Conservation (phyloP, 2,329 filamentous ascomycete species). For the Penicillium oxalicum region DNA sequence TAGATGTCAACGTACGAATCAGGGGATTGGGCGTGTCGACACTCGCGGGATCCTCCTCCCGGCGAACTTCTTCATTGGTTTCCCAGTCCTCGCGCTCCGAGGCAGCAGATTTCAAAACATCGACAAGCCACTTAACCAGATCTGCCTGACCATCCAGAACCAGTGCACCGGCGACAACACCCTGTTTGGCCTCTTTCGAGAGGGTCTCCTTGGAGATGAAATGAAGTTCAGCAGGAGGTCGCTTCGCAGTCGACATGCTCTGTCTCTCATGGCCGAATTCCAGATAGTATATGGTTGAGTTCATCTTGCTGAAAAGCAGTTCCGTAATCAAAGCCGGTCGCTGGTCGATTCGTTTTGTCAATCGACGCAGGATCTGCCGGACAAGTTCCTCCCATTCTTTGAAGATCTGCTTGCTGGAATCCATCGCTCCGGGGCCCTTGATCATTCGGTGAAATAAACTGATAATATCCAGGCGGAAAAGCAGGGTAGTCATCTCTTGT, state of each 20-base stretch:
- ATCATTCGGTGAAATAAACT: conserved; percentile 85
- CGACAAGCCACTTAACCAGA: conserved; percentile 75
- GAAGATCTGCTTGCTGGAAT: conserved; percentile 60
- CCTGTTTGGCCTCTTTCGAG: conserved; percentile 62
- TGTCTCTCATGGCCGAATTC: conserved; percentile 88
- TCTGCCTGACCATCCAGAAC: conserved; percentile 73
- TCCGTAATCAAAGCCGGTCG: conserved; percentile 82
- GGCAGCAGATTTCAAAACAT: conserved; percentile 60
- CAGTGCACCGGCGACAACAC: conserved; percentile 70
- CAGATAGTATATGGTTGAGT: conserved; percentile 74
- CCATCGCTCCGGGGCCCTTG: conserved; percentile 74
- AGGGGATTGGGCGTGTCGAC: conserved; percentile 23
- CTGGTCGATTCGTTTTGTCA: conserved; percentile 77
- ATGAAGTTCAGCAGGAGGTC: conserved; percentile 73
- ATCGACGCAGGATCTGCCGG: conserved; percentile 73
- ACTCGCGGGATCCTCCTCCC: conserved; percentile 34
- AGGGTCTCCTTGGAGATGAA: conserved; percentile 65
- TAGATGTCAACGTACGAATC: conserved; percentile 42
- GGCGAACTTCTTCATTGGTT: conserved; percentile 58
- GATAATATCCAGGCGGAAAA: conserved; percentile 88
- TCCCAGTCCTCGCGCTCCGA: conserved; percentile 74
- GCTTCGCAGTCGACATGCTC: conserved; percentile 57
- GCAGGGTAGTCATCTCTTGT: conserved; percentile 78
- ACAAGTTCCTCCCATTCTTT: conserved; percentile 89
- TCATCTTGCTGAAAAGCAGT: conserved; percentile 90